These are phyloP conservation scores for Coemansia sp. DNA, from an alignment of 192 early-diverging fungal genomes.

Conservation along the genomic window DNA sequence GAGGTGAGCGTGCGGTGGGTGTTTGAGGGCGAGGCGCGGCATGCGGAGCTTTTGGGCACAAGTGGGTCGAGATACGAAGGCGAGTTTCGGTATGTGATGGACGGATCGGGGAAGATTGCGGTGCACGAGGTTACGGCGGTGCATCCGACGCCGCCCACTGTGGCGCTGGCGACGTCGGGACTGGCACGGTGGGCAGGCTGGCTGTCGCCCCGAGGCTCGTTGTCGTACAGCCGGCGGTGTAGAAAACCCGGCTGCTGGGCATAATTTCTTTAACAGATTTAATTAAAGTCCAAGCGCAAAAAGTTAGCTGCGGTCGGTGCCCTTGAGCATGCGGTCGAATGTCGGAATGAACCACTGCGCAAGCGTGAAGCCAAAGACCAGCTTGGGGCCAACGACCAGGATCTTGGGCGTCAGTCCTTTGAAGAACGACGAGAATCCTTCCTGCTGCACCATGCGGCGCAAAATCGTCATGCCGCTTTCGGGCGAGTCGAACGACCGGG, in stretches of 20 bases:
- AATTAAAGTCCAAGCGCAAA: neutral
- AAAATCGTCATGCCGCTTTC: slow-evolving; percentile 87
- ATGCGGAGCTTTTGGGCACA: slow-evolving; percentile 30
- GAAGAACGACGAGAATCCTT: slow-evolving; percentile 92
- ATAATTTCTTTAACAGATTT: neutral
- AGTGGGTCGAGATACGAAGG: slow-evolving; percentile 43
- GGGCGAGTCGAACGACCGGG: slow-evolving; percentile 81
- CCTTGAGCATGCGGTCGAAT: slow-evolving; percentile 46
- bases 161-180: slow-evolving; percentile 26
- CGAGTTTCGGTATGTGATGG: slow-evolving; percentile 44
- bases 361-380: slow-evolving; percentile 96
- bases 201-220: slow-evolving; percentile 37
- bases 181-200: slow-evolving; percentile 48
- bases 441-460: slow-evolving; percentile 84
- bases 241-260: neutral
- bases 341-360: slow-evolving; percentile 91
- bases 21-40: slow-evolving; percentile 46
- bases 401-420: slow-evolving; percentile 91
- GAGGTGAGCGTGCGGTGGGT: slow-evolving; percentile 49
- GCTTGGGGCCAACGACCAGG: slow-evolving; percentile 90
- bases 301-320: slow-evolving; percentile 1
- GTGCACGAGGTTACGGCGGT: slow-evolving; percentile 49
- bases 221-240: slow-evolving; percentile 22
- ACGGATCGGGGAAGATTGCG: slow-evolving; percentile 25
- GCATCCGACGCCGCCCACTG: slow-evolving; percentile 44